phyloP scores from a whole-genome alignment of 2,329 filamentous ascomycete species.

The Fusarium verrucosum region DNA sequence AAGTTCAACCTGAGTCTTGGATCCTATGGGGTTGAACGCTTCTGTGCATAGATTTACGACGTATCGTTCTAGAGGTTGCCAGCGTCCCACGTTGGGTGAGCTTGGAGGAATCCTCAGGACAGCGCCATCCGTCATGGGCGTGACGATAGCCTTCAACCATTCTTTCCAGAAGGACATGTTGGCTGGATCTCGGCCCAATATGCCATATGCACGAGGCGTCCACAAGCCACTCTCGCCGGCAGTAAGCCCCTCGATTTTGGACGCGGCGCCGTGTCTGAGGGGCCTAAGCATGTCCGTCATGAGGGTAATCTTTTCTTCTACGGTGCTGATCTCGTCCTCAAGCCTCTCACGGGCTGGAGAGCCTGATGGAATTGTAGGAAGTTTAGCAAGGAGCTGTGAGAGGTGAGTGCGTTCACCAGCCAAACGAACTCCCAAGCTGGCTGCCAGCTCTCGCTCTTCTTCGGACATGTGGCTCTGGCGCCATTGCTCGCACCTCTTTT shows the following conservation, averaged over 20 bases:
- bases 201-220: slow-evolving; percentile 92
- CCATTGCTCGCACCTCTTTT: slow-evolving; percentile 84
- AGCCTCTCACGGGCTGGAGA: slow-evolving; percentile 82
- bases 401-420: slow-evolving; percentile 89
- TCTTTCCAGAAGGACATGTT: slow-evolving; percentile 98
- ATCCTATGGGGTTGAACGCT: slow-evolving; percentile 89
- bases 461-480: slow-evolving; percentile 87
- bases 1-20: slow-evolving; percentile 94
- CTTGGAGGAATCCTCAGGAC: slow-evolving; percentile 85
- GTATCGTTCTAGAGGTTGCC: slow-evolving; percentile 96
- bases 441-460: slow-evolving; percentile 89
- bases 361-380: slow-evolving; percentile 83
- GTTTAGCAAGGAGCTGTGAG: slow-evolving; percentile 83
- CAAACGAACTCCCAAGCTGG: slow-evolving; percentile 87
- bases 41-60: slow-evolving; percentile 97
- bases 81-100: slow-evolving; percentile 89
- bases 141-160: slow-evolving; percentile 92
- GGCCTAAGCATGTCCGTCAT: slow-evolving; percentile 97
- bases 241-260: slow-evolving; percentile 96
- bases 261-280: slow-evolving; percentile 90
- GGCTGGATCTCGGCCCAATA: slow-evolving; percentile 84
- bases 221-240: slow-evolving; percentile 95
- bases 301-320: slow-evolving; percentile 95
- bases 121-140: slow-evolving; percentile 92
- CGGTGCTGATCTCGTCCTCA: slow-evolving; percentile 93